phyloP scores from a whole-genome alignment of 352 stramenopile genomes.

The Globisporangium echinulatum region DNA sequence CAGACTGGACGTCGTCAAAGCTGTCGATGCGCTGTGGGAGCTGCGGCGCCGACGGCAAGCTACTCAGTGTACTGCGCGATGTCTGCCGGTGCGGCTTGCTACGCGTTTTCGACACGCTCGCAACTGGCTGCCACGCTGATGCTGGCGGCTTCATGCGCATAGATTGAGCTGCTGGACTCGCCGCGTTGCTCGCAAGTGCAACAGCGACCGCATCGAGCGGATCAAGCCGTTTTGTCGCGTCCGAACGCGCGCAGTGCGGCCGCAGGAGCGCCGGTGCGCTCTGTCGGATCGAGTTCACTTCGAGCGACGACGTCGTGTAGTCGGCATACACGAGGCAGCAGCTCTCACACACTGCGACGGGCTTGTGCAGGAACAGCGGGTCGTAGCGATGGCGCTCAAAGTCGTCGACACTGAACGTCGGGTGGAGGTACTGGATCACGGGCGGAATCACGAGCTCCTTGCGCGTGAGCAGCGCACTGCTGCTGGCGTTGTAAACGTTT shows the following conservation, averaged over 20 bases:
- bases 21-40: conserved; percentile 56
- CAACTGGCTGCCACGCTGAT: conserved; percentile 55
- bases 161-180: neutral
- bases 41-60: conserved; percentile 35
- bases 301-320: conserved; percentile 65
- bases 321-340: conserved; percentile 94
- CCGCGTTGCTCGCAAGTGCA: conserved; percentile 1
- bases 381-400: conserved; percentile 89
- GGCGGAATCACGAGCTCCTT: conserved; percentile 86
- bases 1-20: conserved; percentile 34
- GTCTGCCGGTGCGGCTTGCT: conserved; percentile 1
- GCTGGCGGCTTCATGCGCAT: conserved; percentile 32
- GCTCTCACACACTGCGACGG: conserved; percentile 84
- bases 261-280: conserved; percentile 61
- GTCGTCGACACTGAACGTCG: conserved; percentile 70
- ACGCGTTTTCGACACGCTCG: neutral
- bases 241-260: conserved; percentile 42
- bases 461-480: conserved; percentile 8
- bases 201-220: conserved; percentile 27
- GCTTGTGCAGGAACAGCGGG: conserved; percentile 94
- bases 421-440: conserved; percentile 89
- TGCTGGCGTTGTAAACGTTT: neutral
- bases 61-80: conserved; percentile 21
- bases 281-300: conserved; percentile 61
- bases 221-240: conserved; percentile 36